Evolutionary conservation across 1,139 yeast genomes (phyloP), one percentile per base, ranked within the genome.

Genomic region (Magnusiomyces fungicola): DNA sequence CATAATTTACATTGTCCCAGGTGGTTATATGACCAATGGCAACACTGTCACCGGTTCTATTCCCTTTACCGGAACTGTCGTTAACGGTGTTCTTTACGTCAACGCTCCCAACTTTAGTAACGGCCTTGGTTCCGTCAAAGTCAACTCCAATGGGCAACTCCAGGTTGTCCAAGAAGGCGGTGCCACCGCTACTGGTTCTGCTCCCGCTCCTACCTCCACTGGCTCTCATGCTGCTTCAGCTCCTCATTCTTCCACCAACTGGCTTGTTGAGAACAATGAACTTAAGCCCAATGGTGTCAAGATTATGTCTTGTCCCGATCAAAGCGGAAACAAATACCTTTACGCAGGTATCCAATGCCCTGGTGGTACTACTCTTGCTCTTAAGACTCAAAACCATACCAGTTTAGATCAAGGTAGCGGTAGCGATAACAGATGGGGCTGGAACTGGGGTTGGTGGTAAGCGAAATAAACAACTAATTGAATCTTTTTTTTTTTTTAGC

Each of bases 31-130:
- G 9, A 21, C 38, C 16, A 21, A 22, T 12, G 37, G 37, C 22
- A 42, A 22, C 19, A 22, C 45, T 14, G 29, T 42, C 27, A 14
- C 45, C 22, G 45, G 45, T 3, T 32, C 45, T 14, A 23, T 42
- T 29, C 45, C 45, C 21, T 30, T 42, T n/a, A 21, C 27, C n/a
- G 45, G 45, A 10, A 42, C 45, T 18, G 32, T 42, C 22, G 27
- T 42, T 6, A 42, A 42, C 27, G 45, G 45, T 30, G 29, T 32
- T 16, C 29, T 32, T 12, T 42, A 42, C 16, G 45, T 23, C 38
- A 42, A 42, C 18, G 14, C 33, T 25, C 45, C 45, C 10, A 21
- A 21, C 21, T n/a, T 39, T 6, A 23, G 38, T 14, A 22, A 22
- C 18, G 37, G 45, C 19, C 37, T 42, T 30, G 45, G 45, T 19